phyloP scores from a whole-genome alignment of 2,329 filamentous ascomycete species.

The Ascocoryne sarcoides region DNA sequence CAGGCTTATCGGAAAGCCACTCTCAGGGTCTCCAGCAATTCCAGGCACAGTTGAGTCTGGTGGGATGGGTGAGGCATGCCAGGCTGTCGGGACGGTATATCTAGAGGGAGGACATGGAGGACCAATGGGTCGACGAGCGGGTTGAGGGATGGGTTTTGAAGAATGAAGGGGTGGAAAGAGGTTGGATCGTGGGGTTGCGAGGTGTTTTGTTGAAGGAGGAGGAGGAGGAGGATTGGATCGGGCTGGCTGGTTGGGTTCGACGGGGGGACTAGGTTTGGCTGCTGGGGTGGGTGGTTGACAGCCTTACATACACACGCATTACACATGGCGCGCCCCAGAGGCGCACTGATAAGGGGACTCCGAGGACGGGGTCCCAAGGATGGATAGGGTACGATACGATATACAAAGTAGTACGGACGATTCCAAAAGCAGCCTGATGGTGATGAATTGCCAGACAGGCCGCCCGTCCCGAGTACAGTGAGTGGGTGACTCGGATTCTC shows the following conservation, averaged over 20 bases:
- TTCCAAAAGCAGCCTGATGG: not conserved
- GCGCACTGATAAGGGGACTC: not conserved
- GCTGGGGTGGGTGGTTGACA: not conserved
- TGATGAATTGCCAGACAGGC: not conserved
- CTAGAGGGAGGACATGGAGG: not conserved
- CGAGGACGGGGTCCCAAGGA: too few relatives aligned
- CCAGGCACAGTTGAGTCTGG: conserved; percentile 4
- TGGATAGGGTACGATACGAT: too few relatives aligned
- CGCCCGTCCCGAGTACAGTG: too few relatives aligned
- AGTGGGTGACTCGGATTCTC: too few relatives aligned
- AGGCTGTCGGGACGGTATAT: not conserved
- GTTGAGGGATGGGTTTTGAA: not conserved
- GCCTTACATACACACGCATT: not conserved
- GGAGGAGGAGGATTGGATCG: not conserved
- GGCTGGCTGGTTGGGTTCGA: too few relatives aligned
- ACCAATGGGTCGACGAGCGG: not conserved
- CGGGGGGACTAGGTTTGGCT: not conserved
- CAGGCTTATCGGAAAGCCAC: not conserved
- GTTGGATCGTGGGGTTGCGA: not conserved
- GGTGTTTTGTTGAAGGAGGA: not conserved
- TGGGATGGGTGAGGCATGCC: conserved; percentile 1
- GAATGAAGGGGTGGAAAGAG: not conserved
- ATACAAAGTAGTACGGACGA: not conserved
- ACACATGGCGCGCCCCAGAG: too few relatives aligned
- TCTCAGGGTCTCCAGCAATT: not conserved